Conservation (phyloP, 139 green algal genomes). For the Chlorella sp. region DNA sequence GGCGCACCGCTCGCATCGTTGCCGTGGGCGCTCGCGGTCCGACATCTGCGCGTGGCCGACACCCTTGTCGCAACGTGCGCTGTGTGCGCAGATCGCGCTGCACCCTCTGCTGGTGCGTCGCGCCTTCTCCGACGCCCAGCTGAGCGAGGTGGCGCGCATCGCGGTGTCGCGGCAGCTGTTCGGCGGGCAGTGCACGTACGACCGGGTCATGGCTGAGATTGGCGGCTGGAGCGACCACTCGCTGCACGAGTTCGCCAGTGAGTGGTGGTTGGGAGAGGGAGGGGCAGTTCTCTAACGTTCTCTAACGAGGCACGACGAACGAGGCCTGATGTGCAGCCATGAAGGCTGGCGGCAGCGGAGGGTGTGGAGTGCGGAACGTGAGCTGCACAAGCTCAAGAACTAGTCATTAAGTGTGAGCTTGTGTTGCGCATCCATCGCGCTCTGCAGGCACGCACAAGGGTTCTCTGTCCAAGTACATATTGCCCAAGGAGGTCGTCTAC, state of each 20-base stretch:
- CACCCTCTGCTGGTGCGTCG: slow-evolving; percentile 87
- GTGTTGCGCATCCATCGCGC: no score
- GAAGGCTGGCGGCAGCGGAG: not conserved
- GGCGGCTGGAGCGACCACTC: slow-evolving; percentile 68
- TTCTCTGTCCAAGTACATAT: slow-evolving; percentile 28
- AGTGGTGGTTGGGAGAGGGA: not conserved
- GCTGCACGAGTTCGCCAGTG: slow-evolving; percentile 66
- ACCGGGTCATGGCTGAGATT: slow-evolving; percentile 55
- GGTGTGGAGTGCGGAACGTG: not conserved
- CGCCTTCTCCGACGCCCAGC: slow-evolving; percentile 55
- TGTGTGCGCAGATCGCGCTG: slow-evolving; percentile 58
- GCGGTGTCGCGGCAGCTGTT: slow-evolving; percentile 45
- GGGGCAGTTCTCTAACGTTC: no score
- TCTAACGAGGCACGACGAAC: no score
- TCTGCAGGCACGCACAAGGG: slow-evolving; percentile 14
- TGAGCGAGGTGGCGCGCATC: slow-evolving; percentile 49
- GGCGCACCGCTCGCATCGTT: no score
- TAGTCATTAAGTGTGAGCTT: not conserved
- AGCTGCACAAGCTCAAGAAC: not conserved
- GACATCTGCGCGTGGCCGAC: not conserved
- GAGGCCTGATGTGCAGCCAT: not conserved
- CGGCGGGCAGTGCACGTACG: slow-evolving; percentile 46
- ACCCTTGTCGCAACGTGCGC: not conserved
- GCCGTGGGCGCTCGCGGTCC: not conserved
- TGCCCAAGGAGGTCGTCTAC: slow-evolving; percentile 36